A percentile compares a stretch with the other conserved stretches of the same genome.
Evolutionary conservation across 2,329 filamentous ascomycete species (phyloP).

Genomic region (Pleomassaria siparia): DNA sequence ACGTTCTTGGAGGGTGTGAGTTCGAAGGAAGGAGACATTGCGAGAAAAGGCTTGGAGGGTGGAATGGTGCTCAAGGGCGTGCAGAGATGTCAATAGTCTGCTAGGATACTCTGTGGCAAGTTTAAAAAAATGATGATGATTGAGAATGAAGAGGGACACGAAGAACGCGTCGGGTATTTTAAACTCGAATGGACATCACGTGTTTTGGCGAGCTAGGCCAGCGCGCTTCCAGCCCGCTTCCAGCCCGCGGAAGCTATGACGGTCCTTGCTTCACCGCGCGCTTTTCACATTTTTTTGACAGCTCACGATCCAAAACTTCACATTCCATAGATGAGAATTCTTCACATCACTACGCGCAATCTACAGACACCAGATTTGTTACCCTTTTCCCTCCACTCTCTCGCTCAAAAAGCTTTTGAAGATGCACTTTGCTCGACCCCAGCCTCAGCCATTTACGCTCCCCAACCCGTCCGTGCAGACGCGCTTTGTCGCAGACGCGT

Average conservation of each 20-base stretch:
- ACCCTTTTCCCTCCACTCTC: neutral
- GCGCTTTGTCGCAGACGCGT: slow-evolving; percentile 33
- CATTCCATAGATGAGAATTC: neutral
- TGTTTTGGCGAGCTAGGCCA: slow-evolving; percentile 4
- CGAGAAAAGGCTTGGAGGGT: slow-evolving; percentile 17
- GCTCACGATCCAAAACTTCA: slow-evolving; percentile 7
- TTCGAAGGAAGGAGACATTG: slow-evolving; percentile 69
- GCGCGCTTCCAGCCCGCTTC: neutral
- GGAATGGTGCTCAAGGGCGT: slow-evolving; percentile 12
- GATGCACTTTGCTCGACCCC: slow-evolving; percentile 18
- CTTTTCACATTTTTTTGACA: slow-evolving; percentile 6
- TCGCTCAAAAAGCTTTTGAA: slow-evolving; percentile 3
- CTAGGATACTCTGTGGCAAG: slow-evolving; percentile 22
- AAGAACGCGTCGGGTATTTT: slow-evolving; percentile 24
- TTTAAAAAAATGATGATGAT: slow-evolving; percentile 24
- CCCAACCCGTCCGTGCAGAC: slow-evolving; percentile 29
- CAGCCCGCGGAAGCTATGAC: slow-evolving; percentile 30
- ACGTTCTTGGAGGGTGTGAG: slow-evolving; percentile 75
- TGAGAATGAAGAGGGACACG: slow-evolving; percentile 23
- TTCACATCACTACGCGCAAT: slow-evolving; percentile 7
- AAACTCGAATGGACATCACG: no score
- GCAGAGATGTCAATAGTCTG: slow-evolving; percentile 11
- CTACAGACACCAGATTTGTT: slow-evolving; percentile 20
- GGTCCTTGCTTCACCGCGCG: slow-evolving; percentile 12
- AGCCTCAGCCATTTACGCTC: slow-evolving; percentile 27